Percentiles rank a stretch among this genome's conserved stretches.
phyloP scores from a whole-genome alignment of 768 basidiomycete genomes.

The Erythrobasidium yunnanense region DNA sequence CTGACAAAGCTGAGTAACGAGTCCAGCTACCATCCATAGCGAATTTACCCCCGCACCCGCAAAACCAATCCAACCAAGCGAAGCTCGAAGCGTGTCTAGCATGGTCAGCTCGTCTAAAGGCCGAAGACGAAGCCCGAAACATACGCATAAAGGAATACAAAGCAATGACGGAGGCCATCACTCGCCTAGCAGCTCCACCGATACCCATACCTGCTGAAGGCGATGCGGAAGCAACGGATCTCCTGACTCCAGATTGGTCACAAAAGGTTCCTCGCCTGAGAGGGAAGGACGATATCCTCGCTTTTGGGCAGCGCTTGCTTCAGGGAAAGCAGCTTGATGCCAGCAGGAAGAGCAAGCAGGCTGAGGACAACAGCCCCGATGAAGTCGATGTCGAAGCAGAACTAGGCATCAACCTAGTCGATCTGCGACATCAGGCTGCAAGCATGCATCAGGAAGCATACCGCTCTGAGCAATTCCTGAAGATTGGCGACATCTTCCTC shows the following conservation, averaged over 20 bases:
- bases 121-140: slow-evolving; percentile 19
- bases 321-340: not conserved
- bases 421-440: slow-evolving; percentile 21
- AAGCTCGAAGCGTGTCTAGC: slow-evolving; percentile 12
- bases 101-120: not conserved
- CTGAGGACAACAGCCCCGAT: not conserved
- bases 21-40: not conserved
- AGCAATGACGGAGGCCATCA: slow-evolving; percentile 4
- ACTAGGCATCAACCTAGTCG: not conserved
- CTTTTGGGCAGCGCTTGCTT: not conserved
- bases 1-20: not conserved
- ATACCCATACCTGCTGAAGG: slow-evolving; percentile 1
- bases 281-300: slow-evolving; percentile 4
- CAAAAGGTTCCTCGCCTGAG: slow-evolving; percentile 1
- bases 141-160: slow-evolving; percentile 22
- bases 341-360: not conserved
- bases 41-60: slow-evolving; percentile 18
- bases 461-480: slow-evolving; percentile 5
- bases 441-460: slow-evolving; percentile 1
- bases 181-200: not conserved
- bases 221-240: not conserved
- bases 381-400: not conserved
- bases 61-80: slow-evolving; percentile 15
- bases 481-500: not conserved
- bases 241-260: slow-evolving; percentile 3